Conservation (phyloP, 495 filamentous ascomycete genomes). For the Podospora comata region DNA sequence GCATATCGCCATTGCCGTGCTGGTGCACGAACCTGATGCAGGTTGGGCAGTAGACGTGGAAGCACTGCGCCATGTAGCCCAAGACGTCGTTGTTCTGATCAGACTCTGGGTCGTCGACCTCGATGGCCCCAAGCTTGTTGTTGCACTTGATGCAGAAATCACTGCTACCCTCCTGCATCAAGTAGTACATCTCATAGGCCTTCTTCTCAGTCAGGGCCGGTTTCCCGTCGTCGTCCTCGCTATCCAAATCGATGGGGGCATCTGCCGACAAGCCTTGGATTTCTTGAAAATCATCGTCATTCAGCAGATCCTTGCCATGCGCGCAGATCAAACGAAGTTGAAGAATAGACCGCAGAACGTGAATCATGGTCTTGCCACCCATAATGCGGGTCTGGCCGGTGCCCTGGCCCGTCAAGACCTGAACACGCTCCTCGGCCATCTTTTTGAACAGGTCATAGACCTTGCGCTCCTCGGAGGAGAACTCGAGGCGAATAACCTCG, state of each 20-base stretch:
- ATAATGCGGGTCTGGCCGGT: constrained; percentile 56
- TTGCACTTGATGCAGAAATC: constrained; percentile 69
- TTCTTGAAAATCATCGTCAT: constrained; percentile 71
- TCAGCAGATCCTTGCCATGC: constrained; percentile 83
- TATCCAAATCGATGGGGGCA: constrained; percentile 82
- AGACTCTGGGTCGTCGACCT: constrained; percentile 49
- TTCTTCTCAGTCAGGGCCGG: constrained; percentile 56
- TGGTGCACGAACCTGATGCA: constrained; percentile 60
- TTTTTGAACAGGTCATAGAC: constrained; percentile 56
- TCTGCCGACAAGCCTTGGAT: constrained; percentile 74
- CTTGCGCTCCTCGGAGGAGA: constrained; percentile 49
- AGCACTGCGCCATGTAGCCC: constrained; percentile 77
- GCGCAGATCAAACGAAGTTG: constrained; percentile 87
- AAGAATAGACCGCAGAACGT: constrained; percentile 85
- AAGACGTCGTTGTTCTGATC: constrained; percentile 62
- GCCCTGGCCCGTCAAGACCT: constrained; percentile 46
- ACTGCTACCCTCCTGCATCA: constrained; percentile 73
- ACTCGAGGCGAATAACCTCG: constrained; percentile 60
- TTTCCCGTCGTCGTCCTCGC: constrained; percentile 60
- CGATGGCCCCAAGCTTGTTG: constrained; percentile 55
- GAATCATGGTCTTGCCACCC: constrained; percentile 79
- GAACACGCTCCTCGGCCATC: constrained; percentile 51
- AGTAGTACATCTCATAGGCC: constrained; percentile 75
- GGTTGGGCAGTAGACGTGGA: constrained; percentile 71
- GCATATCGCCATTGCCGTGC: constrained; percentile 26